Evolutionary conservation across 768 basidiomycete species (phyloP), one percentile per base, ranked within the genome.

Genomic region (Russula virescens): DNA sequence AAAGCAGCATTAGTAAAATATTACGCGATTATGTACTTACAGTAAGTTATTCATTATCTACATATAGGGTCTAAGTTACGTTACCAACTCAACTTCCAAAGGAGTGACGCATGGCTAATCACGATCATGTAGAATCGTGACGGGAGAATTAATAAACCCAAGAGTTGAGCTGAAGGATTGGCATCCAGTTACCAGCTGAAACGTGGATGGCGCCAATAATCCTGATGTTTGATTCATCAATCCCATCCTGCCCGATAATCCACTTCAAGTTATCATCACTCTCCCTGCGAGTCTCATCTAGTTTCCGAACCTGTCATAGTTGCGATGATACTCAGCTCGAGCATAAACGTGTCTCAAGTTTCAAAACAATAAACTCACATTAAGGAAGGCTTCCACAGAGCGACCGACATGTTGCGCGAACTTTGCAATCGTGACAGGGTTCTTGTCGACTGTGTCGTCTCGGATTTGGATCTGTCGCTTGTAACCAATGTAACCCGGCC

Each of bases 131-230:
- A n/a, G n/a, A n/a, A n/a, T n/a, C n/a, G n/a, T n/a, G n/a, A n/a
- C n/a, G n/a, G n/a, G n/a, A n/a, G n/a, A n/a, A n/a, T n/a, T n/a
- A n/a, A n/a, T n/a, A n/a, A n/a, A n/a, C n/a, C n/a, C n/a, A n/a
- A n/a, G n/a, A n/a, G n/a, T n/a, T n/a, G n/a, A n/a, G n/a, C n/a
- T n/a, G n/a, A n/a, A 64, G 60, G 25, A 64, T 64, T 14, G 63
- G 63, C 63, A 64, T 64, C 63, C 63, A 64, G 14, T 54, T 50
- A 13, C 63, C 63, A 11, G 48, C 55, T 3, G 63, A 64, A 40
- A 62, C 63, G 13, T 64, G 63, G 3, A 64, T 47, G 11, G 55
- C 60, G 7, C 63, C 63, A 19, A 64, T 62, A 5, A 64, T 26
- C 21, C 42, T 56, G 28, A 62, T 64, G 26, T 35, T 40, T 35